Evolutionary conservation across 768 basidiomycete species (phyloP).

Genomic region (Sistotremastrum suecicum): DNA sequence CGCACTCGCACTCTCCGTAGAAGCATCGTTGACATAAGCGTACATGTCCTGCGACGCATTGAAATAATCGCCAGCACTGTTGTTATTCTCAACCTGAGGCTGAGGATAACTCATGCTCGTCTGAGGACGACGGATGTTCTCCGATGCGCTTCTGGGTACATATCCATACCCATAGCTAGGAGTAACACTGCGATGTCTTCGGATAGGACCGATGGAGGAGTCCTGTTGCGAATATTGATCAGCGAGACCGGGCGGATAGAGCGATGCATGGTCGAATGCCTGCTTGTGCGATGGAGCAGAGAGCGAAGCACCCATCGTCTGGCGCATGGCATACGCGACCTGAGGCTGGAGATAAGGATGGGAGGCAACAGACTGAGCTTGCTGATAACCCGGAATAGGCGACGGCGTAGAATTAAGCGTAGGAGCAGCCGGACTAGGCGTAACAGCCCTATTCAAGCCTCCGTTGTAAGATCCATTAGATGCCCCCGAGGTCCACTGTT

Average conservation of each 20-base stretch:
- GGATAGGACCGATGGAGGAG: constrained; percentile 33
- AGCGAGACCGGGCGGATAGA: constrained; percentile 26
- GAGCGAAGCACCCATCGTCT: constrained; percentile 19
- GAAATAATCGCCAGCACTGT: too few species aligned
- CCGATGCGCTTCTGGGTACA: too few species aligned
- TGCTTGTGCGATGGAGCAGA: constrained; percentile 61
- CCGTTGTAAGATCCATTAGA: background rate
- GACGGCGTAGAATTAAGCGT: background rate
- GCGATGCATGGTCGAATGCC: constrained; percentile 41
- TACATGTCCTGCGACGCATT: too few species aligned
- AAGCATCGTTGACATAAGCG: too few species aligned
- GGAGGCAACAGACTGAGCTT: too few species aligned
- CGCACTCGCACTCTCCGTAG: too few species aligned
- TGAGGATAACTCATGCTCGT: too few species aligned
- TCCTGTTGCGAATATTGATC: background rate
- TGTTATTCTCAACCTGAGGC: too few species aligned
- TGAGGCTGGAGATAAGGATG: background rate
- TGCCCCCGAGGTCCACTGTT: constrained; percentile 11
- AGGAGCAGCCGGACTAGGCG: background rate
- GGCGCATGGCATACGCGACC: background rate
- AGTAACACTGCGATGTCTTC: constrained; percentile 67
- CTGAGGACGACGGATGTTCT: too few species aligned
- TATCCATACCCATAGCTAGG: constrained; percentile 18
- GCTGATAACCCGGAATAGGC: too few species aligned
- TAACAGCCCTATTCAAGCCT: background rate